Conservation (phyloP, 2,329 filamentous ascomycete genomes). For the Hymenoscyphus fructigenus region DNA sequence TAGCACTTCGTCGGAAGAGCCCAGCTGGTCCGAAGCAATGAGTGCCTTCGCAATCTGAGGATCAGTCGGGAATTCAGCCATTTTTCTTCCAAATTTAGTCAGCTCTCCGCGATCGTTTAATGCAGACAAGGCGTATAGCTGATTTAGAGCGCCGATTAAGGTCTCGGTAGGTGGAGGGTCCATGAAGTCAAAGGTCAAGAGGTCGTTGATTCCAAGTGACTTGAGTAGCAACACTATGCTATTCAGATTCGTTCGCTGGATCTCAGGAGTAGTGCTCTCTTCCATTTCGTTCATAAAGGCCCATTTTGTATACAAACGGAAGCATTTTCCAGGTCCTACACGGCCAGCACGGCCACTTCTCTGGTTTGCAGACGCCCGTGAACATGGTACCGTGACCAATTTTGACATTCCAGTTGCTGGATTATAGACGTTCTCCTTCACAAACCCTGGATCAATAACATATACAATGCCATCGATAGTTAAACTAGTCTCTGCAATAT, state of each 20-base stretch:
- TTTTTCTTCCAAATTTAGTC: conserved; percentile 87
- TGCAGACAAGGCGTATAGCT: conserved; percentile 86
- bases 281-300: conserved; percentile 97
- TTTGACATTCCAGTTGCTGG: conserved; percentile 98
- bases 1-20: conserved; percentile 90
- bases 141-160: conserved; percentile 93
- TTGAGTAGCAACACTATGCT: conserved; percentile 97
- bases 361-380: conserved; percentile 94
- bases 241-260: conserved; percentile 89
- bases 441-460: no score
- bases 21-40: conserved; percentile 80
- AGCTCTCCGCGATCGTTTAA: conserved; percentile 93
- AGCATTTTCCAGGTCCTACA: conserved; percentile 94
- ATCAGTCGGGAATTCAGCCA: conserved; percentile 99
- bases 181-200: conserved; percentile 98
- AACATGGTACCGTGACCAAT: conserved; percentile 91
- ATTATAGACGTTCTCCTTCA: conserved; percentile 96
- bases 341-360: conserved; percentile 87
- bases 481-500: no score
- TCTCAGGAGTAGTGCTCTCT: conserved; percentile 92
- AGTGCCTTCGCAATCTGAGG: conserved; percentile 87
- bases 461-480: no score
- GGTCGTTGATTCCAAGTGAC: conserved; percentile 97
- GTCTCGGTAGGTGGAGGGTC: conserved; percentile 96
- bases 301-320: conserved; percentile 90